phyloP scores from a whole-genome alignment of 1,139 yeast species.

The Nakaseomyces sp. region DNA sequence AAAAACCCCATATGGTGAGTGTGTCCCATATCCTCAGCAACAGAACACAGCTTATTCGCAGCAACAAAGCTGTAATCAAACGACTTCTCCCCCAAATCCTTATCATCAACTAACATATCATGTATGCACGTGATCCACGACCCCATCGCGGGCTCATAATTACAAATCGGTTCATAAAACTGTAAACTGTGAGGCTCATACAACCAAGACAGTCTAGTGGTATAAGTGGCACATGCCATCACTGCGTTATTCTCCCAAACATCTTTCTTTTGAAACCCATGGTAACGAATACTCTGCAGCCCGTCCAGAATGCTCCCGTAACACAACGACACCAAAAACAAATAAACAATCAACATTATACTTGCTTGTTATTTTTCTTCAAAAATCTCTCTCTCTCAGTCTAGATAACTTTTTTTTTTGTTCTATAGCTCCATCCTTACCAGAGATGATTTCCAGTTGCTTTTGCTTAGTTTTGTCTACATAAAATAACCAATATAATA shows the following conservation, averaged over 20 bases:
- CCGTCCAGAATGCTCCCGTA: slow-evolving; percentile 3
- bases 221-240: slow-evolving; percentile 7
- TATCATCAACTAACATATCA: slow-evolving; percentile 4
- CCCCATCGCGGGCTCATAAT: slow-evolving; percentile 6
- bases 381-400: background rate
- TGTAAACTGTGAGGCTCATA: background rate
- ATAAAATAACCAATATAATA: too few relatives aligned
- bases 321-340: background rate
- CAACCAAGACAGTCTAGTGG: slow-evolving; percentile 1
- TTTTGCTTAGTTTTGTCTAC: too few relatives aligned
- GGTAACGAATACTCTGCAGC: background rate
- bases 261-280: slow-evolving; percentile 5
- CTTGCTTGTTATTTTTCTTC: background rate
- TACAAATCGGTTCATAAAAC: slow-evolving; percentile 6
- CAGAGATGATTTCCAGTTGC: too few relatives aligned
- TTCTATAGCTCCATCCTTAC: too few relatives aligned
- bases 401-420: too few relatives aligned
- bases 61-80: slow-evolving; percentile 4
- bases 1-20: slow-evolving; percentile 2
- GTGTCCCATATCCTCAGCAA: slow-evolving; percentile 2
- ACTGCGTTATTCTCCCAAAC: slow-evolving; percentile 6
- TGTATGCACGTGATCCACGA: slow-evolving; percentile 8
- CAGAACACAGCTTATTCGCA: slow-evolving; percentile 2
- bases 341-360: background rate
- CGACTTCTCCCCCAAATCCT: background rate